Evolutionary conservation across 2,329 filamentous ascomycete species (phyloP).

Genomic region (Botrytis medusae): DNA sequence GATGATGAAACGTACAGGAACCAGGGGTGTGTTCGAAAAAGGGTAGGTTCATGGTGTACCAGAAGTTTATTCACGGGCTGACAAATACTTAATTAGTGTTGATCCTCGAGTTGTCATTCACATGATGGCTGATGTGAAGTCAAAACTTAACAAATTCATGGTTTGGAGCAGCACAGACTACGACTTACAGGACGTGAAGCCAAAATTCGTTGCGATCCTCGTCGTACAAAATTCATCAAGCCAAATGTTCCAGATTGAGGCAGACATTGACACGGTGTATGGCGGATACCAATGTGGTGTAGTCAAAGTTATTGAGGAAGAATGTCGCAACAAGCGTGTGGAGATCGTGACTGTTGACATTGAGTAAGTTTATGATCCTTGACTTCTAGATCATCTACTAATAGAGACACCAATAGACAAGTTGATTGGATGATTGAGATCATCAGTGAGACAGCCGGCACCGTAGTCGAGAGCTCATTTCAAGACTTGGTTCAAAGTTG

Average conservation of each 20-base stretch:
- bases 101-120: constrained; percentile 27
- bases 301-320: constrained; percentile 29
- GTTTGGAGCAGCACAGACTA: constrained; percentile 23
- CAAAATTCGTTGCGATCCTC: constrained; percentile 33
- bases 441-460: constrained; percentile 34
- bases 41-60: constrained; percentile 31
- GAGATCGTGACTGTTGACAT: constrained; percentile 36
- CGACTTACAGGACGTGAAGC: constrained; percentile 26
- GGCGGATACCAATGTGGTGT: constrained; percentile 34
- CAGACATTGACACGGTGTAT: constrained; percentile 32
- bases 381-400: background rate
- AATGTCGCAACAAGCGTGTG: constrained; percentile 32
- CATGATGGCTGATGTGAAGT: constrained; percentile 27
- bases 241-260: constrained; percentile 33
- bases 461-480: constrained; percentile 27
- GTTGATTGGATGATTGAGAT: constrained; percentile 39
- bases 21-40: constrained; percentile 33
- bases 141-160: constrained; percentile 26
- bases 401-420: constrained; percentile 26
- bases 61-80: background rate
- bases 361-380: constrained; percentile 22
- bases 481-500: constrained; percentile 28
- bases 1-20: constrained; percentile 34
- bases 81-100: constrained; percentile 17
- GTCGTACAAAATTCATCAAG: constrained; percentile 29